A percentile compares a stretch with the other conserved stretches of the same genome.
Conservation (phyloP, 2,329 filamentous ascomycete genomes). For the Zopfia rhizophila region DNA sequence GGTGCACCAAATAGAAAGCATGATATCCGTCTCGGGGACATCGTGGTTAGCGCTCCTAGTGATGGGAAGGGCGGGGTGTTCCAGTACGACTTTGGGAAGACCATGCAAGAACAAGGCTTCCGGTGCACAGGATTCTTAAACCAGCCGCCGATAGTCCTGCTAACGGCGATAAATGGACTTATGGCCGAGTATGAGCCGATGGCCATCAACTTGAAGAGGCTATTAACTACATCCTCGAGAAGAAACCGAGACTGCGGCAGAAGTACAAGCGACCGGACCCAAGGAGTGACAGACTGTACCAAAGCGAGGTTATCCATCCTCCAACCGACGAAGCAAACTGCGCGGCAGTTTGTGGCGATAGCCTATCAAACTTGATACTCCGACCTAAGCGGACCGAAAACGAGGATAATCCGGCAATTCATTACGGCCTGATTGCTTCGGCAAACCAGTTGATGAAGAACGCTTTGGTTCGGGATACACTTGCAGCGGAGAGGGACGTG, state of each 20-base stretch:
- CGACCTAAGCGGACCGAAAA: slow-evolving; percentile 23
- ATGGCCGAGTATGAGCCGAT: slow-evolving; percentile 25
- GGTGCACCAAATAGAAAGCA: slow-evolving; percentile 30
- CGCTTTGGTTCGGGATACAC: too few species aligned
- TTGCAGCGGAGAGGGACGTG: too few species aligned
- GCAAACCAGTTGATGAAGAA: too few species aligned
- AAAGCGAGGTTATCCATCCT: slow-evolving; percentile 18
- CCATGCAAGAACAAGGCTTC: slow-evolving; percentile 27
- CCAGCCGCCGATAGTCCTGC: slow-evolving; percentile 28
- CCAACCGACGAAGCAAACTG: slow-evolving; percentile 16
- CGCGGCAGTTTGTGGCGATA: slow-evolving; percentile 26
- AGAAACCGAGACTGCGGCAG: slow-evolving; percentile 34
- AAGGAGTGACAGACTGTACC: slow-evolving; percentile 42
- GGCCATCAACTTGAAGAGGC: slow-evolving; percentile 22
- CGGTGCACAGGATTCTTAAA: slow-evolving; percentile 23
- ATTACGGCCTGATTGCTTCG: too few species aligned
- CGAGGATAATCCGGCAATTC: too few species aligned
- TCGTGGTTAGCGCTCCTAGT: slow-evolving; percentile 40
- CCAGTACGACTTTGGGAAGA: slow-evolving; percentile 46
- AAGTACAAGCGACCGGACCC: slow-evolving; percentile 38
- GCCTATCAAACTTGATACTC: slow-evolving; percentile 17
- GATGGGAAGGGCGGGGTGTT: slow-evolving; percentile 34
- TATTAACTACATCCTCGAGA: slow-evolving; percentile 32
- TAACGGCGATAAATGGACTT: slow-evolving; percentile 30
- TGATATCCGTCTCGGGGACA: slow-evolving; percentile 34